phyloP scores from a whole-genome alignment of 176 grass and related monocot species.

The Oryza brachyantha region DNA sequence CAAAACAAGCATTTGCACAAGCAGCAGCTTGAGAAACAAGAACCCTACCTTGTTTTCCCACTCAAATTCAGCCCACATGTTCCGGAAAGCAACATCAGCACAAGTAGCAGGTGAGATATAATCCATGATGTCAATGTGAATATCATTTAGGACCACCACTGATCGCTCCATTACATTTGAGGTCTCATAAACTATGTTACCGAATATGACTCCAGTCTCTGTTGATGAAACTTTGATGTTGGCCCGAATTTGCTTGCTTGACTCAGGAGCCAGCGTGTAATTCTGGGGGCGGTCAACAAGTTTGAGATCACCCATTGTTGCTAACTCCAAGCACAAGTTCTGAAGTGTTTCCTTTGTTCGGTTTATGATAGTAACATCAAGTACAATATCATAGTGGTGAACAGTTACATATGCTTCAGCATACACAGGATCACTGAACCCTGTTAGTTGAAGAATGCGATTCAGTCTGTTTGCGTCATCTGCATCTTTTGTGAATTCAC shows the following conservation, averaged over 20 bases:
- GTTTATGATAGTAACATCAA: conserved; percentile 68
- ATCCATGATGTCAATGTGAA: conserved; percentile 85
- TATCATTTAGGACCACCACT: conserved; percentile 68
- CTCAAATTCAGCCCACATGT: conserved; percentile 80
- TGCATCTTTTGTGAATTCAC: conserved; percentile 58
- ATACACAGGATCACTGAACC: conserved; percentile 68
- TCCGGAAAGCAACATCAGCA: conserved; percentile 65
- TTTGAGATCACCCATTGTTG: conserved; percentile 73
- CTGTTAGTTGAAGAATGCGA: conserved; percentile 63
- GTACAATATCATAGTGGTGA: conserved; percentile 73
- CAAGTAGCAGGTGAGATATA: conserved; percentile 68
- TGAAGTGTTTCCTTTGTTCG: conserved; percentile 64
- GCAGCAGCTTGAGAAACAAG: not conserved
- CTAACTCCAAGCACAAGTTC: conserved; percentile 66
- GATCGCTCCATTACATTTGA: conserved; percentile 66
- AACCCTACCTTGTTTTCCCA: conserved; percentile 67
- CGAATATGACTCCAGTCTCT: conserved; percentile 74
- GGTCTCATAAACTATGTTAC: conserved; percentile 68
- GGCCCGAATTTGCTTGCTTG: conserved; percentile 62
- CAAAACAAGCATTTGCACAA: not conserved
- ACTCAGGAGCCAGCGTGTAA: conserved; percentile 62
- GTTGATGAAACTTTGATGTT: conserved; percentile 80
- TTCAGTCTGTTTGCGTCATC: conserved; percentile 57
- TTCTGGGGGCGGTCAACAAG: conserved; percentile 68
- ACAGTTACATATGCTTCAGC: conserved; percentile 66